Base-by-base conservation (phyloP, 345 rosid species). In the Lepidium aucheri region DNA sequence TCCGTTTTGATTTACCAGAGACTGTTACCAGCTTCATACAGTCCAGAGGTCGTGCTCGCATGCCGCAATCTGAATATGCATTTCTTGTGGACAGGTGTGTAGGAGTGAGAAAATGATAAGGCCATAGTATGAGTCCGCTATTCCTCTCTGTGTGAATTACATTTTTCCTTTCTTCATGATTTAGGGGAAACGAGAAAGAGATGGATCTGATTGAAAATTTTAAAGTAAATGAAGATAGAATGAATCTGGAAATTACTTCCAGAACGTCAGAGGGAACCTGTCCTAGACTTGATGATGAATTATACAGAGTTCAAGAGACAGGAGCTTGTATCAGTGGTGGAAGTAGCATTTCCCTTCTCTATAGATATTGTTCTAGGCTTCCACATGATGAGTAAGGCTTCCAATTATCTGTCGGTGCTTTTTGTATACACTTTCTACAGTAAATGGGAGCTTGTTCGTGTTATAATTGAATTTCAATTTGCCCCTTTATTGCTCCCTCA, bases 21-120 rank as follows among this genome's bases (percentile, higher is more conserved):
- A 86, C 91, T 67, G 94, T 89, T 42, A 73, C 95, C 51, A 93
- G 98, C 84, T 93, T 93, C 80, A 93, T 89, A 67, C 98, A 93
- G 82, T 93, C 98, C 13, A 84, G 98, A 82, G 98, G 98, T 9
- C 97, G 98, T 26, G 98, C 97, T 51, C 79, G 98, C 62, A 89
- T 89, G 98, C 87, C 93, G 53, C 83, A 83, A 67, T 92, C 98
- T 60, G 95, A 92, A 81, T 92, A 92, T 81, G 96, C 87, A 51
- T 93, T 93, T 80, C 77, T 93, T 67, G 97, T 89, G 68, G 84
- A 93, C 85, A 68, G 98, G 98, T 93, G 52, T 58, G 60, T 60
- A 70, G 40, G 10, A 74, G 20, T 14, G 43, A 50, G 51, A 53
- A 44, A 53, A 47, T 73, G 3, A 20, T 49, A 28, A 52, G 63